These are phyloP conservation scores for Haematococcus lacustris DNA, from an alignment of 139 green algal genomes.

Conservation along the genomic window DNA sequence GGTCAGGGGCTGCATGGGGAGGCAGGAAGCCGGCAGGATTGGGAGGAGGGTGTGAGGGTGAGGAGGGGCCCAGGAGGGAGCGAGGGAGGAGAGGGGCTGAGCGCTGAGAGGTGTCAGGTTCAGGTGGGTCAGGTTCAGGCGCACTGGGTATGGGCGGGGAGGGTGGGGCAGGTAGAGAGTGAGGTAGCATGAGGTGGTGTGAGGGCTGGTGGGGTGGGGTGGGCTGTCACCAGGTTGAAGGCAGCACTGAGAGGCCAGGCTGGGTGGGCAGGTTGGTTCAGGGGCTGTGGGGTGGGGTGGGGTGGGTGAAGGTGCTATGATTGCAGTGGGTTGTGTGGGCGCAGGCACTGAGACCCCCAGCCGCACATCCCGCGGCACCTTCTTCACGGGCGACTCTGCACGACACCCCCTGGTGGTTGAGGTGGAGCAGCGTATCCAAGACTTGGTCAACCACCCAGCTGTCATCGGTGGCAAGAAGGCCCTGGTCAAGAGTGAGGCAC, in stretches of 20 bases:
- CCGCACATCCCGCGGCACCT: slow-evolving; percentile 47
- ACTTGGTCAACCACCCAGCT: slow-evolving; percentile 26
- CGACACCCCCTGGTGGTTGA: slow-evolving; percentile 20
- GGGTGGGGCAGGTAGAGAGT: too few relatives aligned
- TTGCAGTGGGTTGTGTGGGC: background rate
- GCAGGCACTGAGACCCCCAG: slow-evolving; percentile 56
- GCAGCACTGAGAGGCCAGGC: too few relatives aligned
- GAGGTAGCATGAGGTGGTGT: too few relatives aligned
- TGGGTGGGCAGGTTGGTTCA: too few relatives aligned
- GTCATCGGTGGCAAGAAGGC: slow-evolving; percentile 17
- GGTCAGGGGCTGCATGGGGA: background rate
- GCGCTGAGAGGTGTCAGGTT: background rate
- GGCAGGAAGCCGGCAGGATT: slow-evolving; percentile 1
- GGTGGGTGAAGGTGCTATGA: background rate
- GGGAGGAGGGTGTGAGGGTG: background rate
- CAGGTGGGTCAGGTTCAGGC: too few relatives aligned
- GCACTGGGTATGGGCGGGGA: background rate
- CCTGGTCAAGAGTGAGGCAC: slow-evolving; percentile 32
- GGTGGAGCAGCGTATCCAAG: slow-evolving; percentile 35
- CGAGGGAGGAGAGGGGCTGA: background rate
- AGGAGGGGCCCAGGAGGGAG: background rate
- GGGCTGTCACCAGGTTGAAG: too few relatives aligned
- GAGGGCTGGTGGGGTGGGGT: too few relatives aligned
- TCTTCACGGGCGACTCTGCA: slow-evolving; percentile 42
- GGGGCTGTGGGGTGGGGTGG: background rate